These are phyloP conservation scores for Atkinsonella texensis DNA, from an alignment of 2,329 filamentous ascomycete species.

Conservation along the genomic window DNA sequence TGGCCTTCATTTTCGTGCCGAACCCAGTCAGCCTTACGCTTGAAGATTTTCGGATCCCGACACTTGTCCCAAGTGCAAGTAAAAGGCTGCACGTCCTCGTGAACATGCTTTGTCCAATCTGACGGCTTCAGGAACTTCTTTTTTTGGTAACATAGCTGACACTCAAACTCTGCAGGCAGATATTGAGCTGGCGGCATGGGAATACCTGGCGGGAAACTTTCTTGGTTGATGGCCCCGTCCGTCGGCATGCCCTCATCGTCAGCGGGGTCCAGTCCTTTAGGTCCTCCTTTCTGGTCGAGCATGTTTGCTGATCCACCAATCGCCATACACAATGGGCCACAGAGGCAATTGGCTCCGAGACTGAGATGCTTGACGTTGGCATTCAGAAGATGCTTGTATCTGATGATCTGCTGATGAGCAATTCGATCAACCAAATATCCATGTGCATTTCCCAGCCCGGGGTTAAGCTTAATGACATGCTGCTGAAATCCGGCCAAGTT, in stretches of 20 bases:
- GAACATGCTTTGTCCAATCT: conserved; percentile 94
- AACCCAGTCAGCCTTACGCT: conserved; percentile 92
- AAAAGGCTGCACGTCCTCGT: conserved; percentile 87
- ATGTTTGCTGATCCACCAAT: conserved; percentile 54
- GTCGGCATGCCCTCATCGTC: conserved; percentile 50
- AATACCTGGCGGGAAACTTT: conserved; percentile 70
- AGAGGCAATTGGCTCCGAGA: conserved; percentile 48
- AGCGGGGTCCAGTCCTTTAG: conserved; percentile 44
- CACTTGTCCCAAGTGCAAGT: conserved; percentile 83
- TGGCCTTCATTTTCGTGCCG: conserved; percentile 88
- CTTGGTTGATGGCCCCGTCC: conserved; percentile 57
- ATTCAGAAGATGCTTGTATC: conserved; percentile 67
- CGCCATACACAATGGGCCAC: conserved; percentile 50
- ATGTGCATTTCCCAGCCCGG: conserved; percentile 45
- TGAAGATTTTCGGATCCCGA: conserved; percentile 80
- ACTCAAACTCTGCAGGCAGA: conserved; percentile 82
- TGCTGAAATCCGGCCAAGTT: conserved; percentile 65
- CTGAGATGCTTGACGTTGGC: conserved; percentile 58
- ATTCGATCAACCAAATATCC: conserved; percentile 66
- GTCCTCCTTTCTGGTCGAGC: conserved; percentile 46
- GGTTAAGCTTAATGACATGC: conserved; percentile 63
- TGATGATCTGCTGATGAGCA: conserved; percentile 64
- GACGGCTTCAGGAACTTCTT: conserved; percentile 86
- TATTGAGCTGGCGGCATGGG: conserved; percentile 66
- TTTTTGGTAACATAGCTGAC: conserved; percentile 70